A percentile compares a stretch with the other conserved stretches of the same genome.
These are phyloP conservation scores for Cystobasidiaceae sp. DNA, from an alignment of 1,284 basidiomycete species.

Conservation along the genomic window DNA sequence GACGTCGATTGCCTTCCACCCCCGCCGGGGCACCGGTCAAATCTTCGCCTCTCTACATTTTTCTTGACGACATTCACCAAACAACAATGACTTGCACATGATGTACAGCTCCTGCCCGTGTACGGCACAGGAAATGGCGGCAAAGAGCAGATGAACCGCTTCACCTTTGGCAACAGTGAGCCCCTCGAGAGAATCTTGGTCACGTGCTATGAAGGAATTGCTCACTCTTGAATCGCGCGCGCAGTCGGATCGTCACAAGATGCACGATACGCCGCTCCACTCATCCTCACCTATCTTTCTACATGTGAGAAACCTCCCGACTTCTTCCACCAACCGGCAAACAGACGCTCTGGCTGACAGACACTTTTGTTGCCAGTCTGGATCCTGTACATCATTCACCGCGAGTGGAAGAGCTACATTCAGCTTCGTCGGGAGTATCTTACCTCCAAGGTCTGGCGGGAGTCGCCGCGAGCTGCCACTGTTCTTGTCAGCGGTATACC, in stretches of 20 bases:
- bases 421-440: constrained; percentile 78
- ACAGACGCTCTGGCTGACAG: not conserved
- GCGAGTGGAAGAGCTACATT: constrained; percentile 76
- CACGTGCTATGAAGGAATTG: too few species aligned
- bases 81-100: too few species aligned
- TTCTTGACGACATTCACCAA: too few species aligned
- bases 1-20: not conserved
- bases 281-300: constrained; percentile 66
- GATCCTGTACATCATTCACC: constrained; percentile 73
- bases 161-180: constrained; percentile 69
- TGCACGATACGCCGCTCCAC: constrained; percentile 65
- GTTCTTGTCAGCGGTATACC: constrained; percentile 86
- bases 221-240: not conserved
- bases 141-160: constrained; percentile 58
- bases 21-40: not conserved
- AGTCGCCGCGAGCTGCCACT: constrained; percentile 75
- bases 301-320: constrained; percentile 56
- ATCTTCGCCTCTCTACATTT: too few species aligned
- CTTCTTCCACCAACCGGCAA: too few species aligned
- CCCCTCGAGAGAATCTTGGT: too few species aligned
- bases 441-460: constrained; percentile 37
- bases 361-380: constrained; percentile 55
- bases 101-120: constrained; percentile 53
- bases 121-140: constrained; percentile 53
- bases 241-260: constrained; percentile 52